phyloP scores from a whole-genome alignment of 257 asterid species.

The Solanum pinnatisectum region DNA sequence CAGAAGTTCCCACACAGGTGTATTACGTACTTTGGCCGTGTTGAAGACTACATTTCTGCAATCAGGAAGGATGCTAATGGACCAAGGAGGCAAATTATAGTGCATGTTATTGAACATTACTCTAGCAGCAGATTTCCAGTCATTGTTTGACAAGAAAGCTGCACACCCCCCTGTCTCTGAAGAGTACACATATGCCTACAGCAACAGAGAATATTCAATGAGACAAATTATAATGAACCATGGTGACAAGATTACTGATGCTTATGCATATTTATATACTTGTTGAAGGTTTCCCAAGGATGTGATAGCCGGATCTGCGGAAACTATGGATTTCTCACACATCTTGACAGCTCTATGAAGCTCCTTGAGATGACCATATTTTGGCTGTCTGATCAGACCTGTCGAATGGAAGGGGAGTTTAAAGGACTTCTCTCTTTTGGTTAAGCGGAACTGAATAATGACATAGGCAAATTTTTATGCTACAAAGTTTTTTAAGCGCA shows the following conservation, averaged over 20 bases:
- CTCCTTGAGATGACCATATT: slow-evolving; percentile 85
- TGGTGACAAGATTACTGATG: background rate
- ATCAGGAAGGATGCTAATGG: slow-evolving; percentile 91
- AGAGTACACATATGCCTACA: slow-evolving; percentile 72
- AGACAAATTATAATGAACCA: background rate
- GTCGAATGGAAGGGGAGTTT: background rate
- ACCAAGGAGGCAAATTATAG: slow-evolving; percentile 87
- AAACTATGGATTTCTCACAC: slow-evolving; percentile 66
- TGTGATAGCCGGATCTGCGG: slow-evolving; percentile 74
- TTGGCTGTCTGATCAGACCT: slow-evolving; percentile 68
- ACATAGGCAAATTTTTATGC: background rate
- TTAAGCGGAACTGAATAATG: background rate
- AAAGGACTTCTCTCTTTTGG: background rate
- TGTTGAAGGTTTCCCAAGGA: slow-evolving; percentile 86
- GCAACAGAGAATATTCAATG: slow-evolving; percentile 11
- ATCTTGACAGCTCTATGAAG: slow-evolving; percentile 76
- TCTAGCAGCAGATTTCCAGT: slow-evolving; percentile 36
- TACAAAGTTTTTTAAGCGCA: background rate
- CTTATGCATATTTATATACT: slow-evolving; percentile 28
- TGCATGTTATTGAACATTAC: slow-evolving; percentile 88
- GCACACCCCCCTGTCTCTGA: slow-evolving; percentile 76
- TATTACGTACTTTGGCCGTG: slow-evolving; percentile 72
- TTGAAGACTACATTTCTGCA: slow-evolving; percentile 85
- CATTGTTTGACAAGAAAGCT: slow-evolving; percentile 77
- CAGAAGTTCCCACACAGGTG: background rate